These are phyloP conservation scores for Serendipita sp. DNA, from an alignment of 768 basidiomycete species.

Conservation along the genomic window DNA sequence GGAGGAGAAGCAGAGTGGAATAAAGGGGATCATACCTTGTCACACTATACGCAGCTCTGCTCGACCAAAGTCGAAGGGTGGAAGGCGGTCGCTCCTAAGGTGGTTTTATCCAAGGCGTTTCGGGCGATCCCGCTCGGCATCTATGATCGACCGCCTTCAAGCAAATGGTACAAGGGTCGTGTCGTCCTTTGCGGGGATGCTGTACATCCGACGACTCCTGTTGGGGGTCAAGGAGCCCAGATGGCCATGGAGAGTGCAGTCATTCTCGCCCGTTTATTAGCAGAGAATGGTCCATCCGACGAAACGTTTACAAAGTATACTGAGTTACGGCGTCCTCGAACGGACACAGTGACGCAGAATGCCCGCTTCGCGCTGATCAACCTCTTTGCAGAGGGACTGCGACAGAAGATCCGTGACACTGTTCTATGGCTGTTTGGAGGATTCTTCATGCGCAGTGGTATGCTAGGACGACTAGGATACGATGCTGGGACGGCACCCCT, in stretches of 20 bases:
- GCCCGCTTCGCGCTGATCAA: not conserved
- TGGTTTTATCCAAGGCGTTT: not conserved
- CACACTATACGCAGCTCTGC: conserved; percentile 17
- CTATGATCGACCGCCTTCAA: conserved; percentile 29
- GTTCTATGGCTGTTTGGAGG: not conserved
- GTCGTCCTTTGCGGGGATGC: conserved; percentile 31
- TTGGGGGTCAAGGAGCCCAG: conserved; percentile 15
- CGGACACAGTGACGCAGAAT: not conserved
- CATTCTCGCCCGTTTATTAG: not conserved
- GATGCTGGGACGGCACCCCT: not conserved
- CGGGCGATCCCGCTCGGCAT: conserved; percentile 23
- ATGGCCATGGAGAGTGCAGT: conserved; percentile 3
- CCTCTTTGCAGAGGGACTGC: not conserved
- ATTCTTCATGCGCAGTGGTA: not conserved
- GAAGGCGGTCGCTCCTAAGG: not conserved
- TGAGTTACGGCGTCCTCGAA: not conserved
- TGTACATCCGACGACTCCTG: conserved; percentile 32
- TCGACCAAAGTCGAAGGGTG: conserved; percentile 20
- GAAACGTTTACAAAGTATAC: not conserved
- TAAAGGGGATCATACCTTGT: conserved; percentile 18
- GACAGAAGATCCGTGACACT: not conserved
- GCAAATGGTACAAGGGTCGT: conserved; percentile 27
- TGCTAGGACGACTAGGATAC: not conserved
- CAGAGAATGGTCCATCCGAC: not conserved
- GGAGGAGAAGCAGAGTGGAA: conserved; percentile 9